Percentiles rank a stretch among this genome's conserved stretches.
Conservation (phyloP, 108 stramenopile species). For the Skeletonema grethae region DNA sequence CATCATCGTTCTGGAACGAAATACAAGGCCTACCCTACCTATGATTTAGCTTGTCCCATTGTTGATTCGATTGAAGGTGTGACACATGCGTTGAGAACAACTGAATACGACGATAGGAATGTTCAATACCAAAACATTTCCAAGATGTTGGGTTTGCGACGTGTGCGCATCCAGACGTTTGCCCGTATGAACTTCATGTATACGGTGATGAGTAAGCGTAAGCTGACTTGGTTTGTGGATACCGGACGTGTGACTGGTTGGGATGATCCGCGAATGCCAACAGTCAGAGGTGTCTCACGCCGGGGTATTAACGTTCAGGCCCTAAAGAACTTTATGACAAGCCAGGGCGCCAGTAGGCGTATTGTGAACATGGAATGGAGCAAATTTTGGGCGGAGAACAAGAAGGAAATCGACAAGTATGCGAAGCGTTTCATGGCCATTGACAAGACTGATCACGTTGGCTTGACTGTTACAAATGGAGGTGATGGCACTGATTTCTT, state of each 20-base stretch:
- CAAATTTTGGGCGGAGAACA: constrained; percentile 98
- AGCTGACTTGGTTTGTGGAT: constrained; percentile 99
- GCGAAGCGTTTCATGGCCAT: constrained; percentile 97
- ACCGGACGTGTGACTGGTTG: constrained; percentile 93
- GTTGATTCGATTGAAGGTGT: constrained; percentile 99
- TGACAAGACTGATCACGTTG: constrained; percentile 64
- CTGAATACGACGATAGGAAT: constrained; percentile 98
- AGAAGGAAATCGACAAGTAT: constrained; percentile 91
- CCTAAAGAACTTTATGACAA: constrained; percentile 88
- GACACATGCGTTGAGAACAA: constrained; percentile 97
- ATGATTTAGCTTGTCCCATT: constrained; percentile 99
- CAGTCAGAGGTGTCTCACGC: constrained; percentile 93
- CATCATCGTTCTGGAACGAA: constrained; percentile 96
- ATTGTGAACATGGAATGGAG: constrained; percentile 98
- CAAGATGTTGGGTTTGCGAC: constrained; percentile 81
- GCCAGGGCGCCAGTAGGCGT: constrained; percentile 89
- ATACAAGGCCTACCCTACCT: constrained; percentile 99
- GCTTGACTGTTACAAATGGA: constrained; percentile 77
- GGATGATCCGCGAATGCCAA: constrained; percentile 99
- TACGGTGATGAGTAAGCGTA: constrained; percentile 96
- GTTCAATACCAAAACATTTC: constrained; percentile 96
- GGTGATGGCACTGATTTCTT: constrained; percentile 56
- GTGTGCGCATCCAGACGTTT: constrained; percentile 94
- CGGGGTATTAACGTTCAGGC: constrained; percentile 91
- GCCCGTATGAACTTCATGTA: constrained; percentile 96